phyloP scores from a whole-genome alignment of 805 yeast genomes.

The Wickerhamomyces ciferrii region DNA sequence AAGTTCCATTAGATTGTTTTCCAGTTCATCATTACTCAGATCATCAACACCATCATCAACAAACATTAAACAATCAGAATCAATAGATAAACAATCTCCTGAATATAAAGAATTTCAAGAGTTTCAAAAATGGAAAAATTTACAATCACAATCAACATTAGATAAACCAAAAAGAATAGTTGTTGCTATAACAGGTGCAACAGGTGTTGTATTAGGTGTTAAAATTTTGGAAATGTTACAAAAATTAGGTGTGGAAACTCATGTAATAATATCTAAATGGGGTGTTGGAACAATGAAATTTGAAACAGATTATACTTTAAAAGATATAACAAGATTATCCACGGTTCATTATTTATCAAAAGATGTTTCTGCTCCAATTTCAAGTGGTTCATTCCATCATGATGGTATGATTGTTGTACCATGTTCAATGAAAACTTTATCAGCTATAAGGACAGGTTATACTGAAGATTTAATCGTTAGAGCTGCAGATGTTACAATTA shows the following conservation, averaged over 20 bases:
- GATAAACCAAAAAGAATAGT: constrained; percentile 16
- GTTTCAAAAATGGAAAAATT: constrained; percentile 1
- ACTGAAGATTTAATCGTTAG: constrained; percentile 23
- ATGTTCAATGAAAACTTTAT: constrained; percentile 25
- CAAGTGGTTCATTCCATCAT: constrained; percentile 24
- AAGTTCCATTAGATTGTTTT: too few species aligned
- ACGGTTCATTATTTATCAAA: constrained; percentile 14
- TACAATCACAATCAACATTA: constrained; percentile 4
- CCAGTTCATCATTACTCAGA: too few species aligned
- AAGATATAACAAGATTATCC: constrained; percentile 16
- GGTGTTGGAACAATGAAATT: constrained; percentile 24
- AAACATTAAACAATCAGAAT: not conserved
- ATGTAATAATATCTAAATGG: constrained; percentile 24
- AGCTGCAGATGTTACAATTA: constrained; percentile 25
- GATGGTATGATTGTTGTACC: constrained; percentile 28
- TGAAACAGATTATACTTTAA: constrained; percentile 19
- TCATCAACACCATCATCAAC: not conserved
- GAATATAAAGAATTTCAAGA: not conserved
- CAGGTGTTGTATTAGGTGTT: constrained; percentile 21
- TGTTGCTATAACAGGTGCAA: constrained; percentile 25
- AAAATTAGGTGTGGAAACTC: constrained; percentile 17
- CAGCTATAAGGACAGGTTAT: constrained; percentile 23
- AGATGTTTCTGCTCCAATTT: constrained; percentile 24
- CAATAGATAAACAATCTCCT: not conserved
- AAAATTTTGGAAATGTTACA: constrained; percentile 17